These are phyloP conservation scores for Kodamaea plutei DNA, from an alignment of 1,139 yeast genomes.

Conservation along the genomic window DNA sequence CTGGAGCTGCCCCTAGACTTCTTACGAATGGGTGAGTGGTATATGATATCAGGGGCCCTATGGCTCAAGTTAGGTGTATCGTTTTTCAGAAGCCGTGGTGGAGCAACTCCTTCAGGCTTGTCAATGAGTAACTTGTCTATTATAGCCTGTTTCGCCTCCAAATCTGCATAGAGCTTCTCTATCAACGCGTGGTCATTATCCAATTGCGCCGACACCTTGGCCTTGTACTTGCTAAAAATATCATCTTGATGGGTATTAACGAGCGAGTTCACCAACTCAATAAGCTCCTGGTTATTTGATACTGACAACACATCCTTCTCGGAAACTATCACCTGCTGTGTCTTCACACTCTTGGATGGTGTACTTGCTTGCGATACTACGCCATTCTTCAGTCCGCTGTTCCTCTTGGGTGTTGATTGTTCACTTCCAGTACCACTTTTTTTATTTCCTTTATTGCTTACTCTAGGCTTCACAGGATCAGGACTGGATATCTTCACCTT, in stretches of 20 bases:
- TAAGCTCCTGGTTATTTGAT: slow-evolving; percentile 23
- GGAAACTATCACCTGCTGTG: slow-evolving; percentile 16
- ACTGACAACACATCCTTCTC: slow-evolving; percentile 33
- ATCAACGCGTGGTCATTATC: slow-evolving; percentile 28
- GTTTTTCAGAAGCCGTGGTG: background rate
- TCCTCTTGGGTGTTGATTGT: no score
- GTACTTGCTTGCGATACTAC: background rate
- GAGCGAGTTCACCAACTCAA: slow-evolving; percentile 29
- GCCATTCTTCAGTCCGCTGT: no score
- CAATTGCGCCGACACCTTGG: slow-evolving; percentile 25
- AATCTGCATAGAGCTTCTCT: slow-evolving; percentile 21
- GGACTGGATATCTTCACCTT: background rate
- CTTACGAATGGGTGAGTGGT: slow-evolving; percentile 37
- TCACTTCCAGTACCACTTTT: background rate
- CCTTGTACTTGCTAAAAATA: slow-evolving; percentile 26
- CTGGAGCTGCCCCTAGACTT: slow-evolving; percentile 14
- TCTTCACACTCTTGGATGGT: slow-evolving; percentile 2
- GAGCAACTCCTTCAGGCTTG: background rate
- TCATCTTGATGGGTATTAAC: slow-evolving; percentile 36
- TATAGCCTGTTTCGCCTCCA: slow-evolving; percentile 24
- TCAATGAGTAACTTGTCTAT: slow-evolving; percentile 21
- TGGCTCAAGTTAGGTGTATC: slow-evolving; percentile 2
- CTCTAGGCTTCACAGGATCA: background rate
- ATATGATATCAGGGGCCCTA: slow-evolving; percentile 10
- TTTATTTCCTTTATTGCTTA: background rate